Base-by-base conservation (phyloP, 352 stramenopile genomes). In the Phytophthora macrochlamydospora region DNA sequence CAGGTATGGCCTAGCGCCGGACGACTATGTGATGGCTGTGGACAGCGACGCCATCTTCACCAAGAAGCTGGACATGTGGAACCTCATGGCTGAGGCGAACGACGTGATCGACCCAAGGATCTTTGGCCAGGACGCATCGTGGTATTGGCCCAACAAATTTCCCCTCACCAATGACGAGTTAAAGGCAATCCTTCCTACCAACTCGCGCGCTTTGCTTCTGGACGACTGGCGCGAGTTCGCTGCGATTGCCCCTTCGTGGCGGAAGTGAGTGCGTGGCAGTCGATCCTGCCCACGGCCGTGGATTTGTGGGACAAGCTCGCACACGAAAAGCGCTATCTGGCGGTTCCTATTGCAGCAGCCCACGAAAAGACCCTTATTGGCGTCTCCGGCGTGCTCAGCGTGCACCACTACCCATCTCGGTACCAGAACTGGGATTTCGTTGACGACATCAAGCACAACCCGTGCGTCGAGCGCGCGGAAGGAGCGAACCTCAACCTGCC, bases 351-450 rank as follows among this genome's bases (percentile, higher is more conserved):
- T n/a, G 82, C 85, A 9, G 82, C 82, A 2, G 84, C 83, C 13
- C 85, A 95, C 44, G 71, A 83, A 24, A 70, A 72, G 9, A 51
- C 75, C 2, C 59, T 68, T 0, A 81, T 94, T 38, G 85, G 84
- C 28, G 85, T 94, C 24, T 85, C 84, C 0, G 83, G 87, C 32
- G 79, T 81, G n/a, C 63, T 95, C 3, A 92, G 75, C 54, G 73
- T 95, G 7, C 84, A 91, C 58, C 75, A 91, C 58, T 95, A 94
- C 55, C 72, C 82, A 24, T 95, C 85, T 49, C 85, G 87, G 3
- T 93, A 92, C 56, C 85, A 94, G 59, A 94, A 95, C 72, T 95
- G 87, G 87, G 85, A 95, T 55, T 93, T 94, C 62, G 85, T 84
- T 3, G 87, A 95, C 52, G 83, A 94, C 45, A 78, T 92, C 48